A percentile compares a stretch with the other conserved stretches of the same genome.
Conservation (phyloP, 78 protist species). For the Protostelium mycophagum region DNA sequence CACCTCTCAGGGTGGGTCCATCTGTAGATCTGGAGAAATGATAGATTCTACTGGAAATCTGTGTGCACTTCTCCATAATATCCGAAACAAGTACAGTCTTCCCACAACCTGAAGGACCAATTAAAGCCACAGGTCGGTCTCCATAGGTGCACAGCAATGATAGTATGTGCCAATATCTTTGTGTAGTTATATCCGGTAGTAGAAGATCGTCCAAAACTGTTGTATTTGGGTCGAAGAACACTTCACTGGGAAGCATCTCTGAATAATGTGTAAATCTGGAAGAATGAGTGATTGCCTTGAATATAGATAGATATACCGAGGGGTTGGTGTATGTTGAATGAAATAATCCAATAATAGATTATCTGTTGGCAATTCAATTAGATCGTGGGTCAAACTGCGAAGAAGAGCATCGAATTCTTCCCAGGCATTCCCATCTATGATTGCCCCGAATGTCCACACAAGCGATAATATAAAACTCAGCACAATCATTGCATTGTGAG, state of each 20-base stretch:
- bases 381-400: not conserved
- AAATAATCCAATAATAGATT: not conserved
- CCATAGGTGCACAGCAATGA: not conserved
- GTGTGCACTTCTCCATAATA: not conserved
- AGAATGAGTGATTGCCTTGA: not conserved
- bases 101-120: not conserved
- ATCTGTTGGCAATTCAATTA: not conserved
- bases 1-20: not conserved
- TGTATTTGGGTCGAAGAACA: not conserved
- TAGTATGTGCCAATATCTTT: not conserved
- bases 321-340: not conserved
- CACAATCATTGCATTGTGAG: constrained; percentile 8
- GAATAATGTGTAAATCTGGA: not conserved
- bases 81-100: not conserved
- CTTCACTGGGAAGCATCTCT: not conserved
- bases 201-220: not conserved
- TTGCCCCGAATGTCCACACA: constrained; percentile 60
- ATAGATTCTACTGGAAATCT: not conserved
- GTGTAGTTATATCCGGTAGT: not conserved
- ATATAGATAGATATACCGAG: not conserved
- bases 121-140: not conserved
- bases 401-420: not conserved
- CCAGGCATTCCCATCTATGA: not conserved
- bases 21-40: not conserved
- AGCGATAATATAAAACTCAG: constrained; percentile 49